Evolutionary conservation across 1,284 basidiomycete species (phyloP).

Genomic region (Cryptococcus deneoformans): DNA sequence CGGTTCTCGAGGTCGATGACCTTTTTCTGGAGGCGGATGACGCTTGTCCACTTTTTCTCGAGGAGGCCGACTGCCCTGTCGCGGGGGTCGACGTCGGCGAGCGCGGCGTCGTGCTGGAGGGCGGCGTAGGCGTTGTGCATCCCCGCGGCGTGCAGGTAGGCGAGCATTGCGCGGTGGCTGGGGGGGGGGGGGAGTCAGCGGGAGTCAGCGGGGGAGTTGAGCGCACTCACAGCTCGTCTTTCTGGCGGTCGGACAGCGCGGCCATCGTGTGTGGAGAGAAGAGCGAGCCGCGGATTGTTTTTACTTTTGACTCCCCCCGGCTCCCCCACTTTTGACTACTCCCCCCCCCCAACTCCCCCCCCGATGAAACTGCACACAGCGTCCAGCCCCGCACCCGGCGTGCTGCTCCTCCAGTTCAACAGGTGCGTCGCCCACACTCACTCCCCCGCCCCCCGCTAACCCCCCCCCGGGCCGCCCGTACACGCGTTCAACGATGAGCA

Average conservation of each 20-base stretch:
- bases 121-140: slow-evolving; percentile 63
- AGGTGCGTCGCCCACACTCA: slow-evolving; percentile 32
- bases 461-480: slow-evolving; percentile 59
- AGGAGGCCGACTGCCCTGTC: slow-evolving; percentile 77
- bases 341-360: not conserved
- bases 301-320: too few species aligned
- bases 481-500: slow-evolving; percentile 70
- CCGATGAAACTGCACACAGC: slow-evolving; percentile 14
- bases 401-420: slow-evolving; percentile 47
- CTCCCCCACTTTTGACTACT: too few species aligned
- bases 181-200: not conserved
- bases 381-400: slow-evolving; percentile 28
- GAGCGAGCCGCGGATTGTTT: not conserved
- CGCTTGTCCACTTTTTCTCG: slow-evolving; percentile 94
- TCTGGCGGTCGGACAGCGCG: slow-evolving; percentile 69
- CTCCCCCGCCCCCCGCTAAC: slow-evolving; percentile 3
- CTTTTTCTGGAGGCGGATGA: slow-evolving; percentile 93
- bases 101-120: slow-evolving; percentile 58
- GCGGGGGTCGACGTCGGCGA: slow-evolving; percentile 68
- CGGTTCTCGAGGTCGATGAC: slow-evolving; percentile 86
- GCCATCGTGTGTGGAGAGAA: slow-evolving; percentile 33
- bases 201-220: not conserved
- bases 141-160: slow-evolving; percentile 68
- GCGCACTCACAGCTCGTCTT: slow-evolving; percentile 70
- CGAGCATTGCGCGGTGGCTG: slow-evolving; percentile 80